Conservation (phyloP, 2,329 filamentous ascomycete species). For the Beauveria rudraprayagi region DNA sequence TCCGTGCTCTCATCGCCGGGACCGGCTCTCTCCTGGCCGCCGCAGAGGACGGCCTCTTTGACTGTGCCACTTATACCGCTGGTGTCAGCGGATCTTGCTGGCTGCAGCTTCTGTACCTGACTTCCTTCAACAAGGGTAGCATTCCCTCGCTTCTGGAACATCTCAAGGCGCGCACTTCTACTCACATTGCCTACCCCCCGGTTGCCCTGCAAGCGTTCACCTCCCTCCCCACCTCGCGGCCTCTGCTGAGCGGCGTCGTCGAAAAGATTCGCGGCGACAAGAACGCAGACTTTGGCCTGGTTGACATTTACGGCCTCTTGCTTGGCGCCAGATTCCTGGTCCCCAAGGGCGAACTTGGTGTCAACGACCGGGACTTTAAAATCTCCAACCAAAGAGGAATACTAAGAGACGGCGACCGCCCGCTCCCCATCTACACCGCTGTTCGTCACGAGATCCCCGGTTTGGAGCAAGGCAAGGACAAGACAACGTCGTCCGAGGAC, state of each 20-base stretch:
- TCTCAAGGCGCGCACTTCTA: slow-evolving; percentile 72
- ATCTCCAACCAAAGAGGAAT: slow-evolving; percentile 77
- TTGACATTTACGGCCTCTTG: slow-evolving; percentile 86
- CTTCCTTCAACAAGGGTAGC: slow-evolving; percentile 59
- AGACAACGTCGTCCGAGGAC: slow-evolving; percentile 16
- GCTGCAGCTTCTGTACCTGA: slow-evolving; percentile 79
- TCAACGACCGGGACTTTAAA: slow-evolving; percentile 76
- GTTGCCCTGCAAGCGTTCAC: slow-evolving; percentile 72
- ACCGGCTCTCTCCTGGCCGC: slow-evolving; percentile 80
- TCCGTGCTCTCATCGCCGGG: slow-evolving; percentile 84
- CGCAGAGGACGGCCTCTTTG: slow-evolving; percentile 80
- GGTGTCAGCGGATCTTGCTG: slow-evolving; percentile 95
- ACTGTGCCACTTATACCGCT: slow-evolving; percentile 90
- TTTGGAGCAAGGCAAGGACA: slow-evolving; percentile 31
- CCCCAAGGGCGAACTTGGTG: slow-evolving; percentile 64
- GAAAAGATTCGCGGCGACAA: slow-evolving; percentile 78
- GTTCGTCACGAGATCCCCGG: slow-evolving; percentile 91
- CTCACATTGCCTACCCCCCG: slow-evolving; percentile 90
- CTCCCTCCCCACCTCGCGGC: slow-evolving; percentile 89
- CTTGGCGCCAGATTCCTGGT: slow-evolving; percentile 79
- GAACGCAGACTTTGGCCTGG: slow-evolving; percentile 71
- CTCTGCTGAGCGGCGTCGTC: slow-evolving; percentile 76
- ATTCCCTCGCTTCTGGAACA: slow-evolving; percentile 70
- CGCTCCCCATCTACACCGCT: slow-evolving; percentile 89
- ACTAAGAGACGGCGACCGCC: slow-evolving; percentile 69